Base-by-base conservation (phyloP, 2,329 filamentous ascomycete species). In the Beauveria varroae region DNA sequence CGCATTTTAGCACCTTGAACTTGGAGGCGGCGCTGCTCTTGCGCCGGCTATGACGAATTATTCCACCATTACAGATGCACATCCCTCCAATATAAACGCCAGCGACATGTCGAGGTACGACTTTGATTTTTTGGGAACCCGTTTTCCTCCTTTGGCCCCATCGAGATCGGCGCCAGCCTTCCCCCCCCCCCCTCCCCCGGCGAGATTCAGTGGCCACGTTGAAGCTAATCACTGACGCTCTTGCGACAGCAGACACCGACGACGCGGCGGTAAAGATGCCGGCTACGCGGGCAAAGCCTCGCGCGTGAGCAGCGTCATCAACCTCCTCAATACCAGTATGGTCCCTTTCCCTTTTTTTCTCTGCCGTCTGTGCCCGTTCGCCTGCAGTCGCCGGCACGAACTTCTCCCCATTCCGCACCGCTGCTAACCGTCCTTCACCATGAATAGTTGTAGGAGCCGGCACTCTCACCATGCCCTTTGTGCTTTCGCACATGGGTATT, bases 401-500 rank as follows among this genome's bases (percentile, higher is more conserved):
- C 34, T 37, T 37, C 12, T 37, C 34, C 2, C 5, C 34, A 37
- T 37, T 28, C 14, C 28, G 50, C 28, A n/a, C 16, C 50, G 43
- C 10, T 18, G 28, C 63, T 69, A 63, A 65, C 67, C 64, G 50
- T 9, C 18, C 66, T 64, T 61, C 60, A 60, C 20, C n/a, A 28
- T 62, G 34, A 22, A 49, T 69, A 95, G 91, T 99, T 70, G 86
- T 99, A 65, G 95, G 95, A 61, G 93, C 95, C 41, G 95, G 95
- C 59, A 93, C 96, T 2, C 85, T 99, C 47, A 95, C 93, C 54
- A 87, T 97, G 93, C 93, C 93, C n/a, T 87, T 91, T 6, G 93
- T 95, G 50, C 86, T 99, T 75, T 95, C 92, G 16, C 92, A 96
- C 70, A 96, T 98, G 86, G 95, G 95, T 69, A 93, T 99, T 67